Conservation (phyloP, 345 rosid species). For the Mercurialis annua region DNA sequence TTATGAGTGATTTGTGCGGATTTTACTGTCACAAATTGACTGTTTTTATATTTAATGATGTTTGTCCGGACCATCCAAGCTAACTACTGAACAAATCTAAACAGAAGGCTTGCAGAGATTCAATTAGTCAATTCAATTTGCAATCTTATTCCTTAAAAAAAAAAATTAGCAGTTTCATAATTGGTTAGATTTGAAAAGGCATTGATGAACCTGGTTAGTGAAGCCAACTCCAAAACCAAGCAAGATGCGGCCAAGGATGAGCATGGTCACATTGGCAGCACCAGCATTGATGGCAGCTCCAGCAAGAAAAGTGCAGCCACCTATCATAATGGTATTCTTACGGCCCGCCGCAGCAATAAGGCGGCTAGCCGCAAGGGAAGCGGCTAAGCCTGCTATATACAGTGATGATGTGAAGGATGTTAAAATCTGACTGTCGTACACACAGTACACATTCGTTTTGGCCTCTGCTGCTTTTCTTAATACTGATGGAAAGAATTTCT, state of each 20-base stretch:
- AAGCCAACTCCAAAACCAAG: constrained; percentile 93
- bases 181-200: neutral
- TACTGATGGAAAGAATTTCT: constrained; percentile 69
- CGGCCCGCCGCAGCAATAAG: constrained; percentile 54
- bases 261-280: constrained; percentile 64
- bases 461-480: constrained; percentile 46
- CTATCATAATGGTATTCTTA: constrained; percentile 58
- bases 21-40: no score
- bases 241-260: constrained; percentile 73
- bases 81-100: no score
- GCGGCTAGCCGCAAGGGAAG: constrained; percentile 72
- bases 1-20: no score
- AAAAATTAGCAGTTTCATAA: no score
- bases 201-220: constrained; percentile 60
- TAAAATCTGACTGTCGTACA: constrained; percentile 56
- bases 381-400: constrained; percentile 62
- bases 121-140: no score
- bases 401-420: constrained; percentile 81
- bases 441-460: constrained; percentile 56
- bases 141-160: no score
- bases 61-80: no score
- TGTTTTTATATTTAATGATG: no score
- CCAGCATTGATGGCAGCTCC: constrained; percentile 75
- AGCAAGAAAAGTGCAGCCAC: constrained; percentile 68
- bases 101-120: no score